Evolutionary conservation across 202 grass and related monocot genomes (phyloP).

Genomic region (Alloteropsis angusta): DNA sequence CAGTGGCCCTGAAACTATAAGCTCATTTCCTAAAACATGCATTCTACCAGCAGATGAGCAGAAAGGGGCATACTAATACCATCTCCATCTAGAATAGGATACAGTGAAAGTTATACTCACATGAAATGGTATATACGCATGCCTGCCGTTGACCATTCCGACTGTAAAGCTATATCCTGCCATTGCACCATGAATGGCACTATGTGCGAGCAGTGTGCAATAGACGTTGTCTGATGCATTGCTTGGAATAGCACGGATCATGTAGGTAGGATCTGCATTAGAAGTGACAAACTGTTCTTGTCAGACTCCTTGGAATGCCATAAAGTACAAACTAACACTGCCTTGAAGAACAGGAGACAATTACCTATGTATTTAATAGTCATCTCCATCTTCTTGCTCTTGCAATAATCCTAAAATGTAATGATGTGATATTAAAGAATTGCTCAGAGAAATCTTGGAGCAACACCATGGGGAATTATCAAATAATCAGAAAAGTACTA

Average conservation of each 20-base stretch:
- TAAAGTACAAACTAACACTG: neutral
- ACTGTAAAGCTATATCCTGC: constrained; percentile 97
- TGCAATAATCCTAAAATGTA: constrained; percentile 59
- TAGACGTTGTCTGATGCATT: constrained; percentile 97
- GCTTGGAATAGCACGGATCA: constrained; percentile 95
- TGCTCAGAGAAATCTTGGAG: neutral
- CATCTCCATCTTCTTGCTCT: constrained; percentile 73
- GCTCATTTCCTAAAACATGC: neutral
- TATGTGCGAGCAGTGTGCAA: constrained; percentile 86
- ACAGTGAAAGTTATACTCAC: constrained; percentile 39
- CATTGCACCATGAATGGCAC: constrained; percentile 97
- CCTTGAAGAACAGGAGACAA: neutral
- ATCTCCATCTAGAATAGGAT: neutral
- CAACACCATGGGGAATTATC: neutral
- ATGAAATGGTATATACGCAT: constrained; percentile 89
- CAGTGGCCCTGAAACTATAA: neutral
- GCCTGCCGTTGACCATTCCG: constrained; percentile 78
- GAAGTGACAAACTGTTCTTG: neutral
- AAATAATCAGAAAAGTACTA: neutral
- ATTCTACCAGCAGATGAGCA: neutral
- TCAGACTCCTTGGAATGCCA: neutral
- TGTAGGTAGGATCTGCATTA: constrained; percentile 94
- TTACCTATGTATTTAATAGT: constrained; percentile 99
- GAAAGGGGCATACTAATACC: neutral
- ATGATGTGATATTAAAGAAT: neutral